Evolutionary conservation across 768 basidiomycete genomes (phyloP).

Genomic region (Termitomyces sp.): DNA sequence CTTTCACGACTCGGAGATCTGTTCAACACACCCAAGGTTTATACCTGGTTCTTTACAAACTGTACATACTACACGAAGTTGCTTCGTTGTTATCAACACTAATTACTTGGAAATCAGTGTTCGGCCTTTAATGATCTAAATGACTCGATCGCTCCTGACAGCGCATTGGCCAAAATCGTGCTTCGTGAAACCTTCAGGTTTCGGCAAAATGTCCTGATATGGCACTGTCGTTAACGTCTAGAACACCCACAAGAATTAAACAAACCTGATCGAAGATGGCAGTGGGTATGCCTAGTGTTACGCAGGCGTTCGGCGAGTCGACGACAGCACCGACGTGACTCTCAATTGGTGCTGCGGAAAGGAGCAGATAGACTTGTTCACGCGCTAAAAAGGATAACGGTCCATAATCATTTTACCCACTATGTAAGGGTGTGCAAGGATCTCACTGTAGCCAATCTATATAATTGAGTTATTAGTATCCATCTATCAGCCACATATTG

Average conservation of each 20-base stretch:
- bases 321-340: constrained; percentile 65
- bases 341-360: constrained; percentile 64
- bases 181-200: constrained; percentile 57
- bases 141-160: constrained; percentile 57
- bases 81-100: background rate
- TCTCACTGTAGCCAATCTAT: constrained; percentile 72
- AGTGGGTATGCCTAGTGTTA: constrained; percentile 69
- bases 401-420: background rate
- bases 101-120: background rate
- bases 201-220: constrained; percentile 62
- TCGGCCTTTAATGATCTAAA: background rate
- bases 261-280: constrained; percentile 73
- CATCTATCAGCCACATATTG: background rate
- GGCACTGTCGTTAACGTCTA: background rate
- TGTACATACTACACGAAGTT: background rate
- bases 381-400: constrained; percentile 43
- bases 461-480: background rate
- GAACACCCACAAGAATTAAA: background rate
- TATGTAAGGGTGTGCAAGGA: background rate
- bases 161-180: constrained; percentile 63
- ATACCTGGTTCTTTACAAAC: background rate
- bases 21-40: background rate
- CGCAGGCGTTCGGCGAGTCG: constrained; percentile 76
- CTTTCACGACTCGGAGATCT: background rate
- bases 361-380: constrained; percentile 73